Evolutionary conservation across 2,329 filamentous ascomycete species (phyloP).

Genomic region (Ceratocystis cubensis): DNA sequence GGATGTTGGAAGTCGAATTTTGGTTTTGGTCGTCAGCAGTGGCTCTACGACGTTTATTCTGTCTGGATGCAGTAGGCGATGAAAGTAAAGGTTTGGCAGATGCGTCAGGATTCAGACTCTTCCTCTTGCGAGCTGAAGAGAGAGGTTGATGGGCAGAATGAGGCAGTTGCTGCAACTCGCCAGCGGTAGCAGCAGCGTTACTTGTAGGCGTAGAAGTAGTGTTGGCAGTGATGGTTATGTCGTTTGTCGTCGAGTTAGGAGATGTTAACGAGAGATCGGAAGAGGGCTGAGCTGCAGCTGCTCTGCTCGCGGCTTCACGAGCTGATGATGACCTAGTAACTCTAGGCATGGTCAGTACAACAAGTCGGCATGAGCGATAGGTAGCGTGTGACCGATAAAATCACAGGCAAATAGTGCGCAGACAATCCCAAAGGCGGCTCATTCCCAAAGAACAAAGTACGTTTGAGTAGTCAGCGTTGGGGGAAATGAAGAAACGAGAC

Average conservation of each 20-base stretch:
- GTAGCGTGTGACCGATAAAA: constrained; percentile 15
- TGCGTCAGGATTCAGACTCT: constrained; percentile 46
- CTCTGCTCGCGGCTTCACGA: constrained; percentile 65
- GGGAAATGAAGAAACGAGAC: neutral
- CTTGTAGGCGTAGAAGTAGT: neutral
- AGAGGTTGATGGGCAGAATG: neutral
- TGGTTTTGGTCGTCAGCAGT: constrained; percentile 19
- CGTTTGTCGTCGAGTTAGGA: constrained; percentile 21
- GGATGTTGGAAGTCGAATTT: constrained; percentile 2
- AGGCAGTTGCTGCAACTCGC: neutral
- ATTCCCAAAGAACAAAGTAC: neutral
- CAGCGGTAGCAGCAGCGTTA: neutral
- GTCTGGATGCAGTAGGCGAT: constrained; percentile 20
- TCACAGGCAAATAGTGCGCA: constrained; percentile 9
- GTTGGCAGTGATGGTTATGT: neutral
- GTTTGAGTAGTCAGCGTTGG: constrained; percentile 1
- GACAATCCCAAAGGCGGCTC: constrained; percentile 3
- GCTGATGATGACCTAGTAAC: constrained; percentile 88
- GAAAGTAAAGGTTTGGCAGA: neutral
- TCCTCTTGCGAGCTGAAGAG: constrained; percentile 56
- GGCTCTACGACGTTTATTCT: constrained; percentile 26
- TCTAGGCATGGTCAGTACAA: constrained; percentile 44
- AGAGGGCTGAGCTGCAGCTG: constrained; percentile 33
- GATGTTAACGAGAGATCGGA: constrained; percentile 30
- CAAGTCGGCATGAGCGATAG: neutral